Evolutionary conservation across 768 basidiomycete species (phyloP), one percentile per base, ranked within the genome.

Genomic region (Leccinellum albellum): DNA sequence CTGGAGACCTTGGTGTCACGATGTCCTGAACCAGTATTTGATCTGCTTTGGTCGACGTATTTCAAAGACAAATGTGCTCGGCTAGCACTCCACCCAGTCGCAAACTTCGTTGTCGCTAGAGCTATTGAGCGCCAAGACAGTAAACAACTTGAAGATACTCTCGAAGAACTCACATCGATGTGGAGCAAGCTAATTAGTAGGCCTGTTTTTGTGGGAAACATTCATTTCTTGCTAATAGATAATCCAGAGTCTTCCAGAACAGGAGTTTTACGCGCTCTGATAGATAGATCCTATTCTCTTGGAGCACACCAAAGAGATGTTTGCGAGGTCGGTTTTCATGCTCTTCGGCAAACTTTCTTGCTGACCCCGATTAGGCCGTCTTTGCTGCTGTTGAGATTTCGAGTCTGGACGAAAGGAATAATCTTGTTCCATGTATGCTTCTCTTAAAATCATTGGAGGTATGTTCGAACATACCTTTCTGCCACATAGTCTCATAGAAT

Each of bases 51-150:
- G 96, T 65, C 73, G 3, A 79, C 80, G 0, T 95, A 97, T 73
- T 88, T 98, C 68, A 70, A 74, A 45, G 85, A 84, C n/a, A 85
- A 86, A 60, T 75, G 97, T 35, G 72, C 79, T 3, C 82, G 87
- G 55, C 76, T 97, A 28, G 86, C 89, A 17, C 76, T 80, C 20
- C 96, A 99, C 71, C 93, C 95, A 3, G 89, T 95, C 2, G 94
- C 91, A 13, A 99, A 98, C 67, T 99, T 94, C 64, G 94, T 98
- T 21, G 78, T 94, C 5, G 88, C 94, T 1, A 88, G 85, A 69
- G 89, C 87, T 1, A 61, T 95, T 26, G 83, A 83, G 50, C 78
- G 91, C 47, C 69, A 86, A 13, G 75, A 80, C n/a, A 75, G 72
- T 17, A 72, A 74, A 4, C 83, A 89, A 58, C 67, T 98, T 32